Conservation (phyloP, 2,329 filamentous ascomycete genomes). For the Clarireedia monteithiana region DNA sequence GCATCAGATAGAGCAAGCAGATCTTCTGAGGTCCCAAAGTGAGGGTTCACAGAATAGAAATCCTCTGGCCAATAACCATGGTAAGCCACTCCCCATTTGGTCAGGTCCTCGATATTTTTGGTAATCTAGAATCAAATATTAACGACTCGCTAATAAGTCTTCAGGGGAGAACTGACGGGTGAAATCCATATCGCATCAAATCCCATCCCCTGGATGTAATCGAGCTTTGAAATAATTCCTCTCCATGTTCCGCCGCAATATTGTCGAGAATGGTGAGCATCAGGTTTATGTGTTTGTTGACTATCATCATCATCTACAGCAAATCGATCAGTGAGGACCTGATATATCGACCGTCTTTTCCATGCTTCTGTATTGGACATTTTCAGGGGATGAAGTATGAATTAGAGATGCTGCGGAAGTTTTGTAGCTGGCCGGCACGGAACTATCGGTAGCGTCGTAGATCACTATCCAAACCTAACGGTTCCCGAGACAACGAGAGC, state of each 20-base stretch:
- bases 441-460: too few species aligned
- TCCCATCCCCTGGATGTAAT: slow-evolving; percentile 38
- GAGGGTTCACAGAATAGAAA: slow-evolving; percentile 43
- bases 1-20: slow-evolving; percentile 48
- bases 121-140: not conserved
- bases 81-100: slow-evolving; percentile 31
- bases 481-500: too few species aligned
- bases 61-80: slow-evolving; percentile 39
- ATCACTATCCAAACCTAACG: too few species aligned
- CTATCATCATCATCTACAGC: slow-evolving; percentile 24
- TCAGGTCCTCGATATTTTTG: slow-evolving; percentile 29
- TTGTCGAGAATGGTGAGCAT: not conserved
- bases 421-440: too few species aligned
- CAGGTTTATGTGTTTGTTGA: not conserved
- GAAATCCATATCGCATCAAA: slow-evolving; percentile 22
- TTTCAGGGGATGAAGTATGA: not conserved
- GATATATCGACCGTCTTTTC: slow-evolving; percentile 33
- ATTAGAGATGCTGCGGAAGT: too few species aligned
- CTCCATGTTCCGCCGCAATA: slow-evolving; percentile 41
- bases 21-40: slow-evolving; percentile 52
- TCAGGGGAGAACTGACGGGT: not conserved
- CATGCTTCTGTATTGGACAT: slow-evolving; percentile 17
- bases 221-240: slow-evolving; percentile 37
- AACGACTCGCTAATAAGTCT: not conserved
- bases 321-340: slow-evolving; percentile 35